phyloP scores from a whole-genome alignment of 768 basidiomycete species.

The Panaeolus papilionaceus region DNA sequence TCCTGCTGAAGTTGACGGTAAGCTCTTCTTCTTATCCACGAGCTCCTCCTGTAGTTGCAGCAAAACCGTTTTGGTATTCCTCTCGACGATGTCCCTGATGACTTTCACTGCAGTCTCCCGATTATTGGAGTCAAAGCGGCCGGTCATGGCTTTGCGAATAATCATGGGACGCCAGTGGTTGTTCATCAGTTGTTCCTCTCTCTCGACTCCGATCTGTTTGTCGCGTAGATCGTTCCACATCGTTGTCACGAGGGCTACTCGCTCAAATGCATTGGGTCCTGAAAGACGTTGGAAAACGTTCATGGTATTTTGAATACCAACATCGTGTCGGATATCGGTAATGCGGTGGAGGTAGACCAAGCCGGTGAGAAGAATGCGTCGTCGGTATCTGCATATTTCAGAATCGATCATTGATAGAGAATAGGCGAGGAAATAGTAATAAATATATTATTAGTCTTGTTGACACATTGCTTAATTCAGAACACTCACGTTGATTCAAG shows the following conservation, averaged over 20 bases:
- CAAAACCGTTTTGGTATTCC: slow-evolving; percentile 39
- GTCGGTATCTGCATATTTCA: slow-evolving; percentile 33
- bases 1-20: slow-evolving; percentile 60
- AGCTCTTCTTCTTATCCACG: slow-evolving; percentile 46
- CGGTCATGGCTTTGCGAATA: slow-evolving; percentile 44
- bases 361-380: slow-evolving; percentile 48
- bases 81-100: slow-evolving; percentile 47
- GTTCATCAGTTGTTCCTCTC: slow-evolving; percentile 51
- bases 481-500: slow-evolving; percentile 39
- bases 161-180: slow-evolving; percentile 23
- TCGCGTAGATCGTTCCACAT: slow-evolving; percentile 54
- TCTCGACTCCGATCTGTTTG: slow-evolving; percentile 40
- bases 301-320: slow-evolving; percentile 55
- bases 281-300: slow-evolving; percentile 57
- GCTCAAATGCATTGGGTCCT: slow-evolving; percentile 53
- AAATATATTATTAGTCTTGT: not conserved
- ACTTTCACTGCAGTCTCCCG: slow-evolving; percentile 47
- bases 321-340: slow-evolving; percentile 51
- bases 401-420: not conserved
- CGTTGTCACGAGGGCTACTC: slow-evolving; percentile 59
- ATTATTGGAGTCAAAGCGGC: slow-evolving; percentile 45
- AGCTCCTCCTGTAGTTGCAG: slow-evolving; percentile 63
- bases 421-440: not conserved
- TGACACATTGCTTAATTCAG: not conserved
- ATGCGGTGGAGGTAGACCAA: slow-evolving; percentile 65